Evolutionary conservation across 2,329 filamentous ascomycete species (phyloP).

Genomic region (Pseudogymnoascus sp.): DNA sequence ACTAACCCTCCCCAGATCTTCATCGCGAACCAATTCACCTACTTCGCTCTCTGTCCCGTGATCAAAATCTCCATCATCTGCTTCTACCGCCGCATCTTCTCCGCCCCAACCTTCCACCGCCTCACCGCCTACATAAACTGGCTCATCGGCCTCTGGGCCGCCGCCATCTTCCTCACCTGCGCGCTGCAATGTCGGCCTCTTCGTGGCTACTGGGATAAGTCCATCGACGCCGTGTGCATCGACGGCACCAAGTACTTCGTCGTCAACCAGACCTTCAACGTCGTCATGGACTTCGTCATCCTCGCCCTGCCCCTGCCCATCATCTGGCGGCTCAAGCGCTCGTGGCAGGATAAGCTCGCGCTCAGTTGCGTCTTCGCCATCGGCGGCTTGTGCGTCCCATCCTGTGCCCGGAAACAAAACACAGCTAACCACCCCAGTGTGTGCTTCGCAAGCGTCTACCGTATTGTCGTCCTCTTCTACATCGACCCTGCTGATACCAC

Average conservation of each 20-base stretch:
- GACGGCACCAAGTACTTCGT: conserved; percentile 16
- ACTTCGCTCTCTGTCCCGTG: neutral
- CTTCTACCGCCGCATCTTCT: conserved; percentile 4
- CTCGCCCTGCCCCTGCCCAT: conserved; percentile 16
- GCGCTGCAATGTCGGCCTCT: conserved; percentile 18
- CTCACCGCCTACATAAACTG: conserved; percentile 19
- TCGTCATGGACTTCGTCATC: conserved; percentile 17
- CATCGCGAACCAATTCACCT: conserved; percentile 3
- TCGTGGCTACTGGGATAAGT: conserved; percentile 19
- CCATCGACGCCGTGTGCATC: conserved; percentile 15
- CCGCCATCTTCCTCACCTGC: conserved; percentile 13
- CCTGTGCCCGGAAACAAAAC: neutral
- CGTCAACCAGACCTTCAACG: conserved; percentile 17
- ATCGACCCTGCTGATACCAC: conserved; percentile 20
- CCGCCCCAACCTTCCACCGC: conserved; percentile 11
- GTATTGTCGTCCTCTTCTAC: conserved; percentile 18
- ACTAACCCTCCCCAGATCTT: neutral
- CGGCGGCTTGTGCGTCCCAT: conserved; percentile 14
- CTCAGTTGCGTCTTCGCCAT: conserved; percentile 16
- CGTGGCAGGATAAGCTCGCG: conserved; percentile 13
- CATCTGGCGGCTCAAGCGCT: conserved; percentile 15
- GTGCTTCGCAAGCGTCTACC: conserved; percentile 19
- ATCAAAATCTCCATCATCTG: conserved; percentile 8
- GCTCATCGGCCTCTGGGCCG: conserved; percentile 15
- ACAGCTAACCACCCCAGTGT: conserved; percentile 9